Evolutionary conservation across 1,139 yeast species (phyloP).

Genomic region (Pichia sp.): DNA sequence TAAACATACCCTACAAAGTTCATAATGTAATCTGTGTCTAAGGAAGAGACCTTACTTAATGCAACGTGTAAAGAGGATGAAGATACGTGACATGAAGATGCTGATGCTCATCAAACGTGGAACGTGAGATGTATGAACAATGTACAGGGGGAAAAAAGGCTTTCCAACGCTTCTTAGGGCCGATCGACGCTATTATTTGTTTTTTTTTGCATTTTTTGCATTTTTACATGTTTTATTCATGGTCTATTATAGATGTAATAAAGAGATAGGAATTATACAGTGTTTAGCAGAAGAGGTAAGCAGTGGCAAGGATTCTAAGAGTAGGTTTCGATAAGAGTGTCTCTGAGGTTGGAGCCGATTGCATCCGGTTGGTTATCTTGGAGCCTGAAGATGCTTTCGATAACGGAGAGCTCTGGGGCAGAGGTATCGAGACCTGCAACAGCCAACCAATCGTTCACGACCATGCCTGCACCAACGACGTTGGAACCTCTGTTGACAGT

Average conservation of each 20-base stretch:
- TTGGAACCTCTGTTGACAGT: conserved; percentile 97
- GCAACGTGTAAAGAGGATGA: no score
- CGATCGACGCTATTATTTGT: neutral
- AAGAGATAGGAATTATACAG: neutral
- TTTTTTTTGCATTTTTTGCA: neutral
- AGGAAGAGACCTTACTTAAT: no score
- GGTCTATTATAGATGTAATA: neutral
- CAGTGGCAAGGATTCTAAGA: conserved; percentile 20
- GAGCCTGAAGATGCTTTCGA: conserved; percentile 90
- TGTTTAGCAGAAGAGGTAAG: neutral
- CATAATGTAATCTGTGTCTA: neutral
- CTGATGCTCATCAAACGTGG: neutral
- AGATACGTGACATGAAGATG: neutral
- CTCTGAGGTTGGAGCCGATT: conserved; percentile 79
- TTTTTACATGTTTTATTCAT: neutral
- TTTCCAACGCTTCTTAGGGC: neutral
- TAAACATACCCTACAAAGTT: conserved; percentile 20
- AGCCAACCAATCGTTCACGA: conserved; percentile 97
- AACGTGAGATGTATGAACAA: neutral
- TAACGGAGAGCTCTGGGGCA: conserved; percentile 95
- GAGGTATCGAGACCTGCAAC: conserved; percentile 97
- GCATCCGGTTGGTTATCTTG: conserved; percentile 87
- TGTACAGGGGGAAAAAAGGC: no score
- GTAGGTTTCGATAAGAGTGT: conserved; percentile 86
- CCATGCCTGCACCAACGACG: conserved; percentile 98